phyloP scores from a whole-genome alignment of 768 basidiomycete genomes.

The Mycena kentingensis region DNA sequence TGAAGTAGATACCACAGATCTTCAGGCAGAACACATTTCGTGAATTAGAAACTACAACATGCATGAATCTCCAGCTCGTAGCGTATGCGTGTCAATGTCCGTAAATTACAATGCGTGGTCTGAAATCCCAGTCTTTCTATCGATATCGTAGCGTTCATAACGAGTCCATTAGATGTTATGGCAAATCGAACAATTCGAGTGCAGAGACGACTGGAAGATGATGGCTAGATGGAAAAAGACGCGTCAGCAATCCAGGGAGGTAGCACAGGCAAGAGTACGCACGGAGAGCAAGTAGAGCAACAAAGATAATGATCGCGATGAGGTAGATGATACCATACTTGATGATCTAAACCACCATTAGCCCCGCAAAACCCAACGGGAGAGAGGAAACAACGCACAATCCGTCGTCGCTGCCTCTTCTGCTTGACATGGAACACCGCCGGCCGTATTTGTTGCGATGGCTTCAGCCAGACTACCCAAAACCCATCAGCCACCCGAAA shows the following conservation, averaged over 20 bases:
- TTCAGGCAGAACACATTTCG: too few relatives aligned
- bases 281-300: conserved; percentile 79
- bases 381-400: conserved; percentile 52
- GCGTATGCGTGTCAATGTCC: too few relatives aligned
- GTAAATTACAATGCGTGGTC: too few relatives aligned
- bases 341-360: conserved; percentile 53
- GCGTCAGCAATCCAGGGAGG: conserved; percentile 12
- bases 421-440: conserved; percentile 91
- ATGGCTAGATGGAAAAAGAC: conserved; percentile 44
- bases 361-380: background rate
- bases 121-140: too few relatives aligned
- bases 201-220: conserved; percentile 60
- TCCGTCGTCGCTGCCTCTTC: conserved; percentile 85
- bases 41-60: too few relatives aligned
- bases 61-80: too few relatives aligned
- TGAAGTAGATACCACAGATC: too few relatives aligned
- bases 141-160: conserved; percentile 35
- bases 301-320: conserved; percentile 66
- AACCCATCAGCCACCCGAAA: conserved; percentile 21
- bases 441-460: conserved; percentile 91
- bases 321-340: conserved; percentile 84
- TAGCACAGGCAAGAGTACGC: conserved; percentile 38
- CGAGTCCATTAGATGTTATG: conserved; percentile 59
- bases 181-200: conserved; percentile 68
- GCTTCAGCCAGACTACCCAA: conserved; percentile 84